Evolutionary conservation across 345 rosid genomes (phyloP).

Genomic region (Lagerstroemia speciosa): DNA sequence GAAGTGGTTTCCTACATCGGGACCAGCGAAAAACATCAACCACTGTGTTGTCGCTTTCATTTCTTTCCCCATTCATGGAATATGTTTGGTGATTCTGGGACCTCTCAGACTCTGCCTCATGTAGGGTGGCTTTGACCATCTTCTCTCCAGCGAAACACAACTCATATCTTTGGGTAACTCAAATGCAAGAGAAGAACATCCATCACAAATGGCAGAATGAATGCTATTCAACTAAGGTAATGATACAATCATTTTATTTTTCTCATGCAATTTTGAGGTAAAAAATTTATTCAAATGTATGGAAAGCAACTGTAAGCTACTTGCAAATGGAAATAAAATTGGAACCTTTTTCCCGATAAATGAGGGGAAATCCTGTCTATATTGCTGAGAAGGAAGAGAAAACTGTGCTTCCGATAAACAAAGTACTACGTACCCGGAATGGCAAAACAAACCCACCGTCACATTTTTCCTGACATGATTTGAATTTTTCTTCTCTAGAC

Average conservation of each 20-base stretch:
- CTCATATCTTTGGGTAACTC: slow-evolving; percentile 50
- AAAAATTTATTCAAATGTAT: too few species aligned
- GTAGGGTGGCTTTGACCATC: slow-evolving; percentile 49
- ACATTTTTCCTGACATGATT: not conserved
- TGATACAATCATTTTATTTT: too few species aligned
- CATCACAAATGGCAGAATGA: not conserved
- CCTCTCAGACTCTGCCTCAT: slow-evolving; percentile 57
- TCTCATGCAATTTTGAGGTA: not conserved
- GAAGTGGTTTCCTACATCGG: slow-evolving; percentile 82
- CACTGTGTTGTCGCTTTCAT: slow-evolving; percentile 46
- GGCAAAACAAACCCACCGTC: not conserved
- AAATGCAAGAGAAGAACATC: not conserved
- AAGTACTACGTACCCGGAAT: not conserved
- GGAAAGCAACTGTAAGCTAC: too few species aligned
- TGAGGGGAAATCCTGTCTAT: too few species aligned
- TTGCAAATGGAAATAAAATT: not conserved
- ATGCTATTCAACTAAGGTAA: not conserved
- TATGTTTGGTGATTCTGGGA: slow-evolving; percentile 52
- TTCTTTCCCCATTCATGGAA: slow-evolving; percentile 63
- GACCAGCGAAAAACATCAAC: slow-evolving; percentile 92
- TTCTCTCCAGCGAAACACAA: slow-evolving; percentile 89
- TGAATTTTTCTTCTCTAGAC: not conserved
- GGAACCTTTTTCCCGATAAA: not conserved
- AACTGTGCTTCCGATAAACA: too few species aligned
- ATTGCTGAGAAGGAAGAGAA: too few species aligned